A percentile compares a stretch with the other conserved stretches of the same genome.
phyloP scores from a whole-genome alignment of 805 yeast genomes.

The Yarrowia hollandica region DNA sequence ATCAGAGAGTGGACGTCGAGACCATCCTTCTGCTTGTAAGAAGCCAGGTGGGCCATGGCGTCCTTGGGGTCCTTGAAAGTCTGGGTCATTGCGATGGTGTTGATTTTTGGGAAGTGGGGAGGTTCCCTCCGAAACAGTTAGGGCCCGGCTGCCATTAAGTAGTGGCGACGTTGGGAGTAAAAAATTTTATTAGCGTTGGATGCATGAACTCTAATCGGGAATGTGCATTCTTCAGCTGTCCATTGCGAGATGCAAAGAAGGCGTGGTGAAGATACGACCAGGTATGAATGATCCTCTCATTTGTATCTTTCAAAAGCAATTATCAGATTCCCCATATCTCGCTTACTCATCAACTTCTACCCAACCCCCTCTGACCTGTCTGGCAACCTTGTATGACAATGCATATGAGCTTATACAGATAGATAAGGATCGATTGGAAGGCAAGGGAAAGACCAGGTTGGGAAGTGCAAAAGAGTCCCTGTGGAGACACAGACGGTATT shows the following conservation, averaged over 20 bases:
- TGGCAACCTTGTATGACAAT: no score
- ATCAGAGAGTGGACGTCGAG: conserved; percentile 77
- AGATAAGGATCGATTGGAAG: conserved; percentile 3
- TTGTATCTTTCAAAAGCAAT: no score
- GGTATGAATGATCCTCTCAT: no score
- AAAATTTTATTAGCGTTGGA: conserved; percentile 9
- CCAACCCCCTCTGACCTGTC: no score
- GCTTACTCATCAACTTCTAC: no score
- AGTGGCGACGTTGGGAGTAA: conserved; percentile 5
- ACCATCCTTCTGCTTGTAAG: conserved; percentile 78
- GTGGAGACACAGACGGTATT: neutral
- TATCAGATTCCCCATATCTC: no score
- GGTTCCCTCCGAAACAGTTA: conserved; percentile 29
- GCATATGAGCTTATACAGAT: no score
- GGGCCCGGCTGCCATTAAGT: neutral
- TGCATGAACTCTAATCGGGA: neutral
- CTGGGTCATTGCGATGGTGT: conserved; percentile 20
- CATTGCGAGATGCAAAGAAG: no score
- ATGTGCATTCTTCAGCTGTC: no score
- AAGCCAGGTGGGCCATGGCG: conserved; percentile 67
- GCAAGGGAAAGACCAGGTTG: no score
- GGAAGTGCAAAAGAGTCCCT: neutral
- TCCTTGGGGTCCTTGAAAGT: conserved; percentile 30
- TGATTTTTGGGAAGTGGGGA: conserved; percentile 11
- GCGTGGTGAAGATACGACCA: no score